Conservation (phyloP, 2,329 filamentous ascomycete species). For the Pseudocercospora vitis region DNA sequence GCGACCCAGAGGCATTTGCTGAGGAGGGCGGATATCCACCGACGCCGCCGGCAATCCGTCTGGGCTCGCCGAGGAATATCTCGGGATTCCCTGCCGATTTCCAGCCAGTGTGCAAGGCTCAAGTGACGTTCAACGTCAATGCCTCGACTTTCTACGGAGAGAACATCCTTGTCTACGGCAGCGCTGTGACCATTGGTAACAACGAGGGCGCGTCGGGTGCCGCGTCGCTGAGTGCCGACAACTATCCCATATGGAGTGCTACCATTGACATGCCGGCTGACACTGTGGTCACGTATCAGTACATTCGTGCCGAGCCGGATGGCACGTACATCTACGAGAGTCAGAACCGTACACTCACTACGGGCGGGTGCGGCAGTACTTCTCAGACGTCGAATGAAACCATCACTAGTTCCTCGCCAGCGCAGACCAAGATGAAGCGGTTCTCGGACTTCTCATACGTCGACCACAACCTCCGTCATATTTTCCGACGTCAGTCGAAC, state of each 20-base stretch:
- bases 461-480: conserved; percentile 16
- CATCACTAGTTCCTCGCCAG: conserved; percentile 35
- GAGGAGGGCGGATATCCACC: conserved; percentile 56
- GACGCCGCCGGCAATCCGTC: conserved; percentile 60
- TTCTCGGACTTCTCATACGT: conserved; percentile 15
- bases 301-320: conserved; percentile 35
- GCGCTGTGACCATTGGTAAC: conserved; percentile 35
- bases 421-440: conserved; percentile 31
- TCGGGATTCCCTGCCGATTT: conserved; percentile 69
- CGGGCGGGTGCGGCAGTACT: conserved; percentile 35
- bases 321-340: conserved; percentile 37
- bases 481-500: conserved; percentile 24
- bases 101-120: conserved; percentile 54
- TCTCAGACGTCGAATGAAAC: conserved; percentile 28
- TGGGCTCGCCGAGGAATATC: conserved; percentile 60
- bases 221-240: conserved; percentile 33
- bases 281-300: conserved; percentile 35
- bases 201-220: conserved; percentile 31
- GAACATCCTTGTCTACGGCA: conserved; percentile 39
- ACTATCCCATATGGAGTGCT: conserved; percentile 39
- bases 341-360: conserved; percentile 36
- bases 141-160: conserved; percentile 39
- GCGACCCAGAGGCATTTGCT: conserved; percentile 41
- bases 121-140: conserved; percentile 38
- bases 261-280: conserved; percentile 37